phyloP scores from a whole-genome alignment of 2,329 filamentous ascomycete genomes.

The Rhynchosporium graminicola region DNA sequence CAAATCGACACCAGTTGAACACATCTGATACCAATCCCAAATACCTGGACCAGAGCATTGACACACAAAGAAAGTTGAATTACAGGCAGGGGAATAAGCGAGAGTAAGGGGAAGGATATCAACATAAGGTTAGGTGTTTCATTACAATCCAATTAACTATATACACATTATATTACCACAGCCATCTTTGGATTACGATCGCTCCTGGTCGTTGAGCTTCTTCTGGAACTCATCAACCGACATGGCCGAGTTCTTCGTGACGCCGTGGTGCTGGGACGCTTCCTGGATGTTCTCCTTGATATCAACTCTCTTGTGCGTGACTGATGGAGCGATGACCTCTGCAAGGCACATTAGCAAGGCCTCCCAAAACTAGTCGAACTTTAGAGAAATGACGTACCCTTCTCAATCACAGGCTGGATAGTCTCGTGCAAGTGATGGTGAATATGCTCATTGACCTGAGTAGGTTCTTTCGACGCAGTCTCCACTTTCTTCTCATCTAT shows the following conservation, averaged over 20 bases:
- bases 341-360: constrained; percentile 15
- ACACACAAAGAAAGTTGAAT: too few relatives aligned
- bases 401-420: constrained; percentile 68
- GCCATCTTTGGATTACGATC: neutral
- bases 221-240: constrained; percentile 55
- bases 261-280: constrained; percentile 61
- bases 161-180: constrained; percentile 9
- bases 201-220: constrained; percentile 13
- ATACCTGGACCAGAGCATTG: too few relatives aligned
- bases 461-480: constrained; percentile 48
- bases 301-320: constrained; percentile 69
- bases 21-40: too few relatives aligned
- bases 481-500: constrained; percentile 40
- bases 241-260: constrained; percentile 63
- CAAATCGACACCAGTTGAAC: too few relatives aligned
- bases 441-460: constrained; percentile 58
- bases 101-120: neutral
- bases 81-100: neutral
- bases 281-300: constrained; percentile 72
- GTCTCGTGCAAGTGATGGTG: constrained; percentile 52
- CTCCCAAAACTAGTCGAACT: neutral
- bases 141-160: neutral
- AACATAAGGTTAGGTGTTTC: neutral
- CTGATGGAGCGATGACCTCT: constrained; percentile 63
- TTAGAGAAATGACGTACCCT: constrained; percentile 37